Evolutionary conservation across 176 grass and related monocot species (phyloP), one percentile per base, ranked within the genome.

Genomic region (Miscanthus lutarioriparius): DNA sequence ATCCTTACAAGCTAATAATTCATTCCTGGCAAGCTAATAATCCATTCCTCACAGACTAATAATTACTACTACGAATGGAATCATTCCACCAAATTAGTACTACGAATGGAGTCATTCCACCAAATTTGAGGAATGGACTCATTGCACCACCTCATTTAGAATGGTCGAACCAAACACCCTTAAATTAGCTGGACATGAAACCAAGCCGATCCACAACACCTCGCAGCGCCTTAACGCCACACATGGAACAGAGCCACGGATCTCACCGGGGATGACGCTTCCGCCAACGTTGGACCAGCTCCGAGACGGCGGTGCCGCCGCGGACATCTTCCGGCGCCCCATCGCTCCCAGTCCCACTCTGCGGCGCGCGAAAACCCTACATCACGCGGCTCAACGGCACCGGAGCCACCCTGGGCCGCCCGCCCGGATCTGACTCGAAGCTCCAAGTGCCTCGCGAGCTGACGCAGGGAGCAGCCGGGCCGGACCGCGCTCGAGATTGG

Each of bases 181-280:
- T 47, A 10, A 64, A 22, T 20, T 16, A 79, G 68, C 80, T 39
- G 45, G n/a, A 9, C n/a, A 59, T 23, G 54, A 11, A 61, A n/a
- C 62, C 39, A 64, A 64, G 23, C 33, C 74, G 84, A 87, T 90
- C 68, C 53, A 74, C 0, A 59, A 58, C 16, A 62, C 10, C 30
- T 67, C 25, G 7, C 10, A 49, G 65, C 72, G 79, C 67, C 28
- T 61, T 86, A 26, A 10, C 44, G 19, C 45, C 10, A 20, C 36
- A 11, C 49, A n/a, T 26, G 15, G 26, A 80, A 43, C 6, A 1
- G n/a, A 53, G 36, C 35, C 28, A 45, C 33, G 75, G 85, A 84
- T 91, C 89, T 91, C 70, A 91, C 89, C 89, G 40, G 85, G 73
- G 32, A 91, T 80, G 63, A 22, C 85, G 85, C 63, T 44, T 22